Base-by-base conservation (phyloP, 2,329 filamentous ascomycete genomes). In the Ophiocordyceps camponoti-leonardi region DNA sequence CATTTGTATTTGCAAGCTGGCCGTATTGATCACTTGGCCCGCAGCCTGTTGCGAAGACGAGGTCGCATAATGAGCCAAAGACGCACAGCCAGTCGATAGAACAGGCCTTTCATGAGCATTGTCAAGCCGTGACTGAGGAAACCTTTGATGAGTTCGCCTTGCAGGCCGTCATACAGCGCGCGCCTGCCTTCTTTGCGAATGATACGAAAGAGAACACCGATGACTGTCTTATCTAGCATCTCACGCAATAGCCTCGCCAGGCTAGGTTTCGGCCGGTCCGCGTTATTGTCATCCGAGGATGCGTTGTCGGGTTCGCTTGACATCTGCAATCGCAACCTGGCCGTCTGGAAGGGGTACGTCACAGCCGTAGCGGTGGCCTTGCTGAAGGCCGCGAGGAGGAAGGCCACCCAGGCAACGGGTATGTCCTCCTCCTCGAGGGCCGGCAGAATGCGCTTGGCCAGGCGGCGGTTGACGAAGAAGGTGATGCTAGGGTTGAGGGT, bases 401-500 rank as follows among this genome's bases (percentile, higher is more conserved):
- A 75, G 1, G 46, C 59, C 14, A 57, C 53, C 60, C 61, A 64
- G 6, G 61, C 61, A 6, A 64, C 52, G 2, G 61, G 60, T 22
- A 64, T 51, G 43, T 64, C 61, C 48, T 64, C 61, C 49, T 56
- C 65, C 52, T 67, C 69, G 1, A 68, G 64, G 8, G 71, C 37
- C 58, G 67, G 46, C 1, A 86, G 66, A 3, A 83, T 58, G 1
- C 68, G 57, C 45, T 75, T 71, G 51, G 81, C 79, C 19, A 92
- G 65, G 8, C 80, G 64, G 53, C 86, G 80, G 56, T 93, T 85
- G 28, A 94, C 67, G 52, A 90, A 79, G 58, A 94, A 88, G 0
- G 88, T 94, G 50, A 94, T 73, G 51, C 82, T 81, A 1, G 88
- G 87, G 55, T 94, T 94, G 26, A 94, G 68, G 1, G 87, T 88